A percentile compares a stretch with the other conserved stretches of the same genome.
These are phyloP conservation scores for Metschnikowia kofuensis DNA, from an alignment of 805 yeast species.

Conservation along the genomic window DNA sequence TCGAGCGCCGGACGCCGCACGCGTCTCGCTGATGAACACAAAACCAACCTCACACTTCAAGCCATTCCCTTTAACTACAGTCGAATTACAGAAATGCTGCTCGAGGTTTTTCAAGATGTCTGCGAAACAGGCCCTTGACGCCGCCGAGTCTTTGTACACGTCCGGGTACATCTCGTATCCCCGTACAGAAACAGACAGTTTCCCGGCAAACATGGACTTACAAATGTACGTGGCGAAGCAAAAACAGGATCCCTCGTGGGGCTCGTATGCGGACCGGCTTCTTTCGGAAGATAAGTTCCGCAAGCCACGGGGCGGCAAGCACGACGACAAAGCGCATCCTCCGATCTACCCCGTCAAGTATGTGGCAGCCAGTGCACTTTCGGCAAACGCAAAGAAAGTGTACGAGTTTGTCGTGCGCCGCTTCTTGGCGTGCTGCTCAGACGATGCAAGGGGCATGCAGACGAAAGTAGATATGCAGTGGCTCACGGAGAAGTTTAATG, in stretches of 20 bases:
- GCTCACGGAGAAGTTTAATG: constrained; percentile 71
- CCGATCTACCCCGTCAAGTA: constrained; percentile 88
- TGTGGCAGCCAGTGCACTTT: constrained; percentile 28
- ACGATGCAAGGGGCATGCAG: constrained; percentile 78
- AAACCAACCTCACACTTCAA: constrained; percentile 73
- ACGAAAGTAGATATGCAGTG: constrained; percentile 66
- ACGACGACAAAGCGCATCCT: constrained; percentile 96
- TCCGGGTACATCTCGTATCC: constrained; percentile 91
- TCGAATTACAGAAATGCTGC: constrained; percentile 86
- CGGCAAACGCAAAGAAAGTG: constrained; percentile 58
- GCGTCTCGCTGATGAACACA: constrained; percentile 47
- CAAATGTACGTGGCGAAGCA: constrained; percentile 61
- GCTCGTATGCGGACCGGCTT: constrained; percentile 54
- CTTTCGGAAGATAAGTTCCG: constrained; percentile 41
- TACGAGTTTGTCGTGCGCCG: constrained; percentile 85
- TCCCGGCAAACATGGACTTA: constrained; percentile 75
- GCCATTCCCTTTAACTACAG: constrained; percentile 93
- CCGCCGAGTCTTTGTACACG: constrained; percentile 84
- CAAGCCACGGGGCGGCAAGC: constrained; percentile 75
- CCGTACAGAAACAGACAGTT: constrained; percentile 92
- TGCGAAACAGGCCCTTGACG: constrained; percentile 71
- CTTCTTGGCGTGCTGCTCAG: constrained; percentile 88
- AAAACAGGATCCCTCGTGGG: constrained; percentile 58
- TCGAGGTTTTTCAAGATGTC: constrained; percentile 68
- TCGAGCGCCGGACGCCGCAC: constrained; percentile 48